phyloP scores from a whole-genome alignment of 768 basidiomycete species.

The Fistulinella prunicolor region DNA sequence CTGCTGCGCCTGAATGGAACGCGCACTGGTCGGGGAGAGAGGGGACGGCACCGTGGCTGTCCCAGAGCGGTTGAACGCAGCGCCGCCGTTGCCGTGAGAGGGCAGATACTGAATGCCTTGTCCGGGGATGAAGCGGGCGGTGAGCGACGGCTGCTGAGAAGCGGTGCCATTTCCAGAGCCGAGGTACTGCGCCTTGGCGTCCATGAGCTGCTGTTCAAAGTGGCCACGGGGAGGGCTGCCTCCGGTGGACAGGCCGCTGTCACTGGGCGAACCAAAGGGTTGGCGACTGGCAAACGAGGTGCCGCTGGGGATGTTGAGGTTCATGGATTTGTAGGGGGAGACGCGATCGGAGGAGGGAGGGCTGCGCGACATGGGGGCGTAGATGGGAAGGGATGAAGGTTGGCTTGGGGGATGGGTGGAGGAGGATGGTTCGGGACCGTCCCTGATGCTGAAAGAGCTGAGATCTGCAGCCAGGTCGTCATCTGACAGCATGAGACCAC shows the following conservation, averaged over 20 bases:
- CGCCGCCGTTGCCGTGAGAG: conserved; percentile 27
- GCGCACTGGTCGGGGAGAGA: conserved; percentile 47
- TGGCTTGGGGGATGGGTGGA: conserved; percentile 57
- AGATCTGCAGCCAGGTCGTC: conserved; percentile 79
- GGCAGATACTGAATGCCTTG: conserved; percentile 62
- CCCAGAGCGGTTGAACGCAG: conserved; percentile 39
- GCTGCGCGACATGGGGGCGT: conserved; percentile 65
- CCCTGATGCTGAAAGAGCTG: conserved; percentile 53
- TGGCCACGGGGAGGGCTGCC: conserved; percentile 49
- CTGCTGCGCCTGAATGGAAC: conserved; percentile 31
- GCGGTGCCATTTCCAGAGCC: conserved; percentile 17
- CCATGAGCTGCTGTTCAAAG: conserved; percentile 46
- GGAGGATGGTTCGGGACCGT: conserved; percentile 37
- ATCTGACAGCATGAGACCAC: conserved; percentile 68
- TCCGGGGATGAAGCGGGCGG: conserved; percentile 61
- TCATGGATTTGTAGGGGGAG: conserved; percentile 60
- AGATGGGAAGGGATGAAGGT: conserved; percentile 74
- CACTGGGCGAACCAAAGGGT: conserved; percentile 56
- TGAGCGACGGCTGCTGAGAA: conserved; percentile 37
- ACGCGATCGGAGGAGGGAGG: conserved; percentile 51
- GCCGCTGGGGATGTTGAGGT: conserved; percentile 53
- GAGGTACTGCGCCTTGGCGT: conserved; percentile 39
- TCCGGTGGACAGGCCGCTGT: conserved; percentile 50
- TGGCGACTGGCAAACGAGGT: conserved; percentile 44
- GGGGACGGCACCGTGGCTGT: conserved; percentile 46